Conservation (phyloP, 352 stramenopile genomes). For the Phytophthora pluvialis region DNA sequence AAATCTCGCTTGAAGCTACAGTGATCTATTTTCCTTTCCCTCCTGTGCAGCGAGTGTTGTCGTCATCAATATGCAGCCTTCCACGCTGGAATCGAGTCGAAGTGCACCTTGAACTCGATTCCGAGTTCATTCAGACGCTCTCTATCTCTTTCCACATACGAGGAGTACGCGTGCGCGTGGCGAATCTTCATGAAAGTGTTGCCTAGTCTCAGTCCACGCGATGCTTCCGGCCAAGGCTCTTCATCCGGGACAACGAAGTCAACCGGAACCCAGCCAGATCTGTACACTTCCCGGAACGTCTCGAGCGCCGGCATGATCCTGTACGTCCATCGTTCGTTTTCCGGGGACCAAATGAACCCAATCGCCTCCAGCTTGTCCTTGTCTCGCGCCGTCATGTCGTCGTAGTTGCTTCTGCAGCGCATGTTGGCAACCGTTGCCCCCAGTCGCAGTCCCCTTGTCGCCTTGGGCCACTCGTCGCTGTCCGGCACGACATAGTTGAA, state of each 20-base stretch:
- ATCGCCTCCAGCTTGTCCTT: constrained; percentile 50
- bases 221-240: constrained; percentile 41
- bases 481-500: constrained; percentile 34
- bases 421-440: constrained; percentile 36
- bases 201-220: constrained; percentile 50
- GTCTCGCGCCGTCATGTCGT: constrained; percentile 37
- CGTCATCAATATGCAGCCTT: neutral
- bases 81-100: neutral
- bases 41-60: neutral
- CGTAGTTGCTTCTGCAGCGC: constrained; percentile 49
- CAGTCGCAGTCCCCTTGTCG: constrained; percentile 18
- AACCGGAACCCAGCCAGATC: constrained; percentile 37
- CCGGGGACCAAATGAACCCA: constrained; percentile 58
- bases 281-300: constrained; percentile 36
- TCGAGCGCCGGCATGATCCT: constrained; percentile 54
- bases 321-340: constrained; percentile 56
- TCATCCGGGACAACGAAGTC: constrained; percentile 50
- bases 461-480: constrained; percentile 21
- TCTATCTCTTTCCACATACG: constrained; percentile 54
- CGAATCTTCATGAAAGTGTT: constrained; percentile 65
- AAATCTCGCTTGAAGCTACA: neutral
- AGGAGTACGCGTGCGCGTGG: constrained; percentile 44
- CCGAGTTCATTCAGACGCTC: constrained; percentile 50
- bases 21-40: neutral
- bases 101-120: constrained; percentile 35